phyloP scores from a whole-genome alignment of 768 basidiomycete species.

The Cantharellus anzutake region DNA sequence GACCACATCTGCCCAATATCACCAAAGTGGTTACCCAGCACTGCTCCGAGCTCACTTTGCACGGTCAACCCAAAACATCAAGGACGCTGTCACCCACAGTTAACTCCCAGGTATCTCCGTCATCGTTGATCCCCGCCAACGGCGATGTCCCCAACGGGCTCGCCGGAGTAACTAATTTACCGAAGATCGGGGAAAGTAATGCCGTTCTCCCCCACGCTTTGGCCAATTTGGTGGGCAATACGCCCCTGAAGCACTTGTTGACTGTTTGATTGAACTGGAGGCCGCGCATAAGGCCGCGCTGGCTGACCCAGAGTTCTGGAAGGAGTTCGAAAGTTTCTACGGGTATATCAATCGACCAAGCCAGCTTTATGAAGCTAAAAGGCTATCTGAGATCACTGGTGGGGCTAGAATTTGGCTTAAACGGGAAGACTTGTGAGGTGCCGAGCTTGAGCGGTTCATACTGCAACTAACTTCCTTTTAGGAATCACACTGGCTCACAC shows the following conservation, averaged over 20 bases:
- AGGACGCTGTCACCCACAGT: slow-evolving; percentile 9
- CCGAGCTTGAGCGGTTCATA: neutral
- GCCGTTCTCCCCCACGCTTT: slow-evolving; percentile 54
- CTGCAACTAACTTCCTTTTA: slow-evolving; percentile 13
- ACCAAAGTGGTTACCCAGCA: slow-evolving; percentile 43
- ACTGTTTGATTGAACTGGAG: slow-evolving; percentile 75
- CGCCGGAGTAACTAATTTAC: slow-evolving; percentile 11
- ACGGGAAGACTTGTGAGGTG: slow-evolving; percentile 61
- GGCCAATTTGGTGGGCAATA: slow-evolving; percentile 96
- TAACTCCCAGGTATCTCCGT: slow-evolving; percentile 10
- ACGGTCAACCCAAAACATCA: slow-evolving; percentile 13
- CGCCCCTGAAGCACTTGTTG: slow-evolving; percentile 91
- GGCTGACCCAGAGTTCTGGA: slow-evolving; percentile 78
- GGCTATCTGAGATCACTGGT: slow-evolving; percentile 73
- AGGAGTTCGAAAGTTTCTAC: slow-evolving; percentile 73
- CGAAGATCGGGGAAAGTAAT: slow-evolving; percentile 11
- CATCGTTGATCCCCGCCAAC: slow-evolving; percentile 14
- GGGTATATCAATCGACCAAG: slow-evolving; percentile 93
- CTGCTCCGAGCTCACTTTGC: slow-evolving; percentile 48
- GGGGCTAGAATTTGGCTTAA: slow-evolving; percentile 98
- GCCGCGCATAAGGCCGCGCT: slow-evolving; percentile 76
- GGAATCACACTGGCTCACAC: slow-evolving; percentile 96
- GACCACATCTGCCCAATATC: slow-evolving; percentile 21
- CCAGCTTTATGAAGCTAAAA: slow-evolving; percentile 77
- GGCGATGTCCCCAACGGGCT: slow-evolving; percentile 16